These are phyloP conservation scores for Inonotus obliquus DNA, from an alignment of 1,284 basidiomycete genomes.

Conservation along the genomic window DNA sequence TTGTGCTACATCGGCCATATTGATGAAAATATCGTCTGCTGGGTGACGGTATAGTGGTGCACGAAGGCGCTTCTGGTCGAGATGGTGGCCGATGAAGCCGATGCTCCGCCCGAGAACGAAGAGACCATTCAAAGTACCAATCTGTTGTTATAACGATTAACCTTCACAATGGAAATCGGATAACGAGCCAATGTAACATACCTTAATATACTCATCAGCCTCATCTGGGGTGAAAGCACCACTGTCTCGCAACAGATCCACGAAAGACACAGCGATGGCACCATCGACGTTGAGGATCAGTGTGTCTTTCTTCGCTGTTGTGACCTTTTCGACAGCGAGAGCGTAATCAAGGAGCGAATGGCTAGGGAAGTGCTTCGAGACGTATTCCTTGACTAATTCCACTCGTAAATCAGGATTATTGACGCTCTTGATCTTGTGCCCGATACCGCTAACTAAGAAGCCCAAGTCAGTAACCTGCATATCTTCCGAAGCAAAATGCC, in stretches of 20 bases:
- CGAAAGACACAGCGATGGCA: constrained; percentile 97
- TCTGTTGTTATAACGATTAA: constrained; percentile 35
- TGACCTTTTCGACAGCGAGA: constrained; percentile 97
- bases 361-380: constrained; percentile 92
- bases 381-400: constrained; percentile 97
- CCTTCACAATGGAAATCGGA: not conserved
- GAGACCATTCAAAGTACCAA: constrained; percentile 91
- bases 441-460: constrained; percentile 85
- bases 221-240: constrained; percentile 96
- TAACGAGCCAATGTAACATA: constrained; percentile 25
- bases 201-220: constrained; percentile 95
- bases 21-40: constrained; percentile 82
- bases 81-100: constrained; percentile 93
- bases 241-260: constrained; percentile 88
- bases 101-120: constrained; percentile 98
- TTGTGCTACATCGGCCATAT: constrained; percentile 78
- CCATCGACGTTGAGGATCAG: constrained; percentile 96
- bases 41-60: constrained; percentile 92
- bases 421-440: constrained; percentile 99
- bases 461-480: not conserved
- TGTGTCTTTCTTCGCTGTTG: constrained; percentile 97
- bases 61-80: constrained; percentile 93
- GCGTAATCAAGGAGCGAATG: constrained; percentile 94
- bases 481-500: not conserved
- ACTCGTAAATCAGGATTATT: constrained; percentile 97